Evolutionary conservation across 768 basidiomycete genomes (phyloP), one percentile per base, ranked within the genome.

Genomic region (Russula griseocarnosa): DNA sequence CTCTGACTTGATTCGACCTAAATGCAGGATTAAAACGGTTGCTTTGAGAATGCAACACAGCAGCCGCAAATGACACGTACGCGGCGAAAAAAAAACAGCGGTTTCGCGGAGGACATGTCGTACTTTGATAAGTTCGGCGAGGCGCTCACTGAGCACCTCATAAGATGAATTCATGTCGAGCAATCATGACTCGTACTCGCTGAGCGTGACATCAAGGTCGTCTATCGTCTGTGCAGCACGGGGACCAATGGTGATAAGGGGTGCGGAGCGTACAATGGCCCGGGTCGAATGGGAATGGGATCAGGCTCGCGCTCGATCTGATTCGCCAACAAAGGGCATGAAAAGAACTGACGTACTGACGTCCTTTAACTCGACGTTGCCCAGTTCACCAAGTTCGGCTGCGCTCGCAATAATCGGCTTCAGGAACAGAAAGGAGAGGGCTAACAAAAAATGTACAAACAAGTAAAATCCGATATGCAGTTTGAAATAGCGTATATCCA

Each of bases 281-380:
- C n/a, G n/a, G 96, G 87, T 7, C 94, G 87, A 62, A 94, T 81
- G 53, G 89, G 88, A 47, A 98, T 78, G 5, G 83, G 81, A 65
- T 94, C 92, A 68, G 85, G 86, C 73, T 95, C 90, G 70, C 90
- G 90, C 68, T 87, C 83, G 66, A 97, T 93, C 72, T 98, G 94
- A 32, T 74, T 97, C 95, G 40, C 90, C 92, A 65, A 97, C 92
- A 75, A 96, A 7, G 51, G 30, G 18, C 16, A 22, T 24, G 57
- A 30, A 44, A 52, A 20, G 38, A 8, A n/a, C n/a, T n/a, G n/a
- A n/a, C n/a, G n/a, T n/a, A 75, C 90, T 69, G 69, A 95, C 94
- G 77, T 99, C 97, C 78, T 95, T 96, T 78, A 98, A 97, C 74
- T 98, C 94, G 30, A 98, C 90, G 75, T 96, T 83, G 52, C 95